Conservation (phyloP, 2,329 filamentous ascomycete species). For the Nothophaeocryptopus gaeumannii region DNA sequence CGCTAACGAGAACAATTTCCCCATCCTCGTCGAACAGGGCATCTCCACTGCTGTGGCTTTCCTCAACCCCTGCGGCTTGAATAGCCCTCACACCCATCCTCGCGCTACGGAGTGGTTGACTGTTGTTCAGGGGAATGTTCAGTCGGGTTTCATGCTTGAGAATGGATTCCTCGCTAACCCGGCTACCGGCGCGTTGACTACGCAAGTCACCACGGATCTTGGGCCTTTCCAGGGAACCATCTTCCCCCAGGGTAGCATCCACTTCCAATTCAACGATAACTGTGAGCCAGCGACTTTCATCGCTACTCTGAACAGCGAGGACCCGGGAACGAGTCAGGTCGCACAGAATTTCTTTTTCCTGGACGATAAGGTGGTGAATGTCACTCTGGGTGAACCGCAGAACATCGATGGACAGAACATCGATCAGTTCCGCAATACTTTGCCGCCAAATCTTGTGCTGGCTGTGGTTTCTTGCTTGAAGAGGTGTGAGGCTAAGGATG, state of each 20-base stretch:
- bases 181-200: constrained; percentile 16
- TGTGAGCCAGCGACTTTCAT: constrained; percentile 47
- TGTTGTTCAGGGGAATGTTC: constrained; percentile 41
- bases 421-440: constrained; percentile 15
- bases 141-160: constrained; percentile 48
- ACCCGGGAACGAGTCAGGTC: constrained; percentile 43
- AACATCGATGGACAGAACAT: constrained; percentile 16
- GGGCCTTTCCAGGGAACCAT: constrained; percentile 46
- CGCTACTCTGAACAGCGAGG: constrained; percentile 44
- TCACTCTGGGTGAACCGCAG: constrained; percentile 14
- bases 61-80: constrained; percentile 44
- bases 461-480: constrained; percentile 18
- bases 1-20: constrained; percentile 19
- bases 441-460: constrained; percentile 17
- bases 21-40: constrained; percentile 18
- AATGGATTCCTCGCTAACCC: constrained; percentile 37
- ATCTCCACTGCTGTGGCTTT: constrained; percentile 17
- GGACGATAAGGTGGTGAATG: constrained; percentile 15
- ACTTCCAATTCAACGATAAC: constrained; percentile 50
- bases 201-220: constrained; percentile 42
- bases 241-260: constrained; percentile 42
- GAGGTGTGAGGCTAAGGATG: constrained; percentile 5
- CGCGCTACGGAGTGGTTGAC: constrained; percentile 50
- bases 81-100: constrained; percentile 48
- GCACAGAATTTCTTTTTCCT: constrained; percentile 44